phyloP scores from a whole-genome alignment of 1,284 basidiomycete genomes.

The Microstroma glucosiphilum region DNA sequence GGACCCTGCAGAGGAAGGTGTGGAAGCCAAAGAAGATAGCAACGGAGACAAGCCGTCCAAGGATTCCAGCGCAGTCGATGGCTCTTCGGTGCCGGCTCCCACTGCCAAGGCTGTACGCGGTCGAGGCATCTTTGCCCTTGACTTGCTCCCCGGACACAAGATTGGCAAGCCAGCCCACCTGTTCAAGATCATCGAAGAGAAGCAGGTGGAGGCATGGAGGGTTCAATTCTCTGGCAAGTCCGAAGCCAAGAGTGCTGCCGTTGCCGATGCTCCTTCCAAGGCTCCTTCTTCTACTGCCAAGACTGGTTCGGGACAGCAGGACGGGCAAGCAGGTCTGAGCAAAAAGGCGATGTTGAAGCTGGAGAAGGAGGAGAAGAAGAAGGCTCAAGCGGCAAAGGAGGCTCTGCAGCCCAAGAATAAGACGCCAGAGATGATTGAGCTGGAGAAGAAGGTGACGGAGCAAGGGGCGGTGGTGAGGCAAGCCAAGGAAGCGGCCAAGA shows the following conservation, averaged over 20 bases:
- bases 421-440: conserved; percentile 34
- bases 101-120: conserved; percentile 11
- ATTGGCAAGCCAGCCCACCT: conserved; percentile 82
- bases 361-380: conserved; percentile 44
- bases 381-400: conserved; percentile 19
- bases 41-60: not conserved
- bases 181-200: conserved; percentile 89
- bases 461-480: conserved; percentile 36
- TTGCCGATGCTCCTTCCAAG: conserved; percentile 1
- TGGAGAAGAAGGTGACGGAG: conserved; percentile 29
- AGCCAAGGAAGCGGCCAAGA: conserved; percentile 23
- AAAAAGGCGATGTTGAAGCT: conserved; percentile 45
- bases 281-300: conserved; percentile 12
- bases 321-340: conserved; percentile 30
- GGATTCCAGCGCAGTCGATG: not conserved
- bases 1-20: conserved; percentile 4
- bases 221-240: conserved; percentile 68
- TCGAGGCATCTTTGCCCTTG: conserved; percentile 56
- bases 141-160: conserved; percentile 78
- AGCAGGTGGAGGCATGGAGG: conserved; percentile 77
- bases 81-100: not conserved
- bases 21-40: not conserved
- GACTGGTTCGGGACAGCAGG: conserved; percentile 19
- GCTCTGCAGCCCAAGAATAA: conserved; percentile 29
- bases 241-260: conserved; percentile 47